These are phyloP conservation scores for Capsicum chinense DNA, from an alignment of 257 asterid genomes.

Conservation along the genomic window DNA sequence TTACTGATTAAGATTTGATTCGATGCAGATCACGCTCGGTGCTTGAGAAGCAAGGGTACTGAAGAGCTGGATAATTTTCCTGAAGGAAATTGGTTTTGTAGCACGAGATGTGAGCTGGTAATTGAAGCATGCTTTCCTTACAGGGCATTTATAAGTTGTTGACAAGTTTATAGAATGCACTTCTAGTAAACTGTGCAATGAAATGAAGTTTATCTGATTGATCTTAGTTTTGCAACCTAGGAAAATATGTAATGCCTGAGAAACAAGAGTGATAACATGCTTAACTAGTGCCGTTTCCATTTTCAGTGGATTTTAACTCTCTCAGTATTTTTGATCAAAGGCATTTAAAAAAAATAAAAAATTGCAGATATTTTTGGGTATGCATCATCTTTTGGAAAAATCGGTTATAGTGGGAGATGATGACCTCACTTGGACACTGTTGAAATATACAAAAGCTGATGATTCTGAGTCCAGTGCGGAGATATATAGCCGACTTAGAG, in stretches of 20 bases:
- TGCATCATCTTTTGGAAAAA: conserved; percentile 17
- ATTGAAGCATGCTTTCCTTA: conserved; percentile 25
- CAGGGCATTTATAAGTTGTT: background rate
- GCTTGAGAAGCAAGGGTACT: conserved; percentile 55
- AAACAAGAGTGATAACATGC: conserved; percentile 18
- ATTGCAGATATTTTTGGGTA: conserved; percentile 64
- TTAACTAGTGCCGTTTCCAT: conserved; percentile 4
- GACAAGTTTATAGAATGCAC: conserved; percentile 1
- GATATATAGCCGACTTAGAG: conserved; percentile 65
- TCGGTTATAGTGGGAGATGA: conserved; percentile 21
- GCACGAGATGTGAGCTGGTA: conserved; percentile 73
- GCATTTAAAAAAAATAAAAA: background rate
- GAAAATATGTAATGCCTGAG: conserved; percentile 15
- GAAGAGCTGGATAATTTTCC: conserved; percentile 37
- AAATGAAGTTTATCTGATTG: conserved; percentile 4
- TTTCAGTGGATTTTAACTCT: conserved; percentile 11
- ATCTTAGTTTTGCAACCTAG: background rate
- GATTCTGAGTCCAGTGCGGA: conserved; percentile 50
- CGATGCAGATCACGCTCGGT: conserved; percentile 68
- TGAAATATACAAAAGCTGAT: conserved; percentile 54
- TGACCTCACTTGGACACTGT: conserved; percentile 31
- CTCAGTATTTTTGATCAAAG: background rate
- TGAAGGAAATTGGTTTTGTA: conserved; percentile 72
- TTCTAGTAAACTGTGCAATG: background rate
- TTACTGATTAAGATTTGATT: conserved; percentile 36